These are phyloP conservation scores for Salix purpurea DNA, from an alignment of 345 rosid genomes.

Conservation along the genomic window DNA sequence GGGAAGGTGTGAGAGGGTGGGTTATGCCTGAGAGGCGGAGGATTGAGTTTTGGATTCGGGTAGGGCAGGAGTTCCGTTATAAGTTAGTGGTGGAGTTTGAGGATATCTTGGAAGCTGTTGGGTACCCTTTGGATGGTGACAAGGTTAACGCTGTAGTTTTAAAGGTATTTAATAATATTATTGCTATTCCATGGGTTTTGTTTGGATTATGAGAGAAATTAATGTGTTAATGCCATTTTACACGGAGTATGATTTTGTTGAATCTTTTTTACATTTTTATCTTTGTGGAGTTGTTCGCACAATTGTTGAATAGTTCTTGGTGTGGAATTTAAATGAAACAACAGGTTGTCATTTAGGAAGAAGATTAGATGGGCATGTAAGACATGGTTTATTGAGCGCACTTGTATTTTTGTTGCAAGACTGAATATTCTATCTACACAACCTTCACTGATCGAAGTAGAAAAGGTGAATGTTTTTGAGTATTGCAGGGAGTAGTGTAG, in stretches of 20 bases:
- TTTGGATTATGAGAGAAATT: background rate
- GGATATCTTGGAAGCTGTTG: constrained; percentile 63
- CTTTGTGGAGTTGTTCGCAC: too few species aligned
- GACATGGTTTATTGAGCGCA: too few species aligned
- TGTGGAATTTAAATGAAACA: background rate
- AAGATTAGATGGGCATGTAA: too few species aligned
- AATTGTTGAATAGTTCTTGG: background rate
- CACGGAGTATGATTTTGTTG: background rate
- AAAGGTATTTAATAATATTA: constrained; percentile 34
- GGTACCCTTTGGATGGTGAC: constrained; percentile 38
- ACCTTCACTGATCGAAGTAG: background rate
- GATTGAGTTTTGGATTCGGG: constrained; percentile 69
- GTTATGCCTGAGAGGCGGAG: constrained; percentile 64
- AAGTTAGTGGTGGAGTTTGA: constrained; percentile 66
- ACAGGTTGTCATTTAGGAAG: background rate
- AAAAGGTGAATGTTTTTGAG: background rate
- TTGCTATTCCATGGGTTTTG: background rate
- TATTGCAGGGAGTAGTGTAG: background rate
- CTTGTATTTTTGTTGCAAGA: too few species aligned
- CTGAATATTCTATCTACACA: too few species aligned
- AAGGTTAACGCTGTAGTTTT: constrained; percentile 52
- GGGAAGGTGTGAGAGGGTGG: constrained; percentile 76
- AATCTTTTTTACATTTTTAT: background rate
- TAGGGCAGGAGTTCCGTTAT: constrained; percentile 36
- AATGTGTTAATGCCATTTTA: background rate